Evolutionary conservation across 257 asterid genomes (phyloP).

Genomic region (Jacaranda mimosifolia): DNA sequence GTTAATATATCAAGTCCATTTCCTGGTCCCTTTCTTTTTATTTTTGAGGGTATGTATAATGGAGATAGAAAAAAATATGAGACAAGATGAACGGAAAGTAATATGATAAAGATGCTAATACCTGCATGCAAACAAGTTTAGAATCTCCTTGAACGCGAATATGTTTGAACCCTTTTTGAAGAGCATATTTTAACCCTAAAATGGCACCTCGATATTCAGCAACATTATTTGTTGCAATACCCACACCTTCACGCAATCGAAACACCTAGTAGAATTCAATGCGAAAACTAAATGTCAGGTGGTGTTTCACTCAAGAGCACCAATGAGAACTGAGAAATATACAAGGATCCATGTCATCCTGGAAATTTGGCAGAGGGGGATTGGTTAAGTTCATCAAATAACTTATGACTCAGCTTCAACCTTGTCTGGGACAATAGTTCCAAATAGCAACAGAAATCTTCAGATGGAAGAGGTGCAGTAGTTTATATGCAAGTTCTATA

Average conservation of each 20-base stretch:
- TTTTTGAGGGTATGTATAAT: not conserved
- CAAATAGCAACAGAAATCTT: not conserved
- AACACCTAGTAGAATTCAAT: constrained; percentile 57
- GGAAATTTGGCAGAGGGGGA: not conserved
- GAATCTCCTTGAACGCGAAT: constrained; percentile 94
- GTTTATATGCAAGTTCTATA: not conserved
- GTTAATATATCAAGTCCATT: not conserved
- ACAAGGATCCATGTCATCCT: constrained; percentile 19
- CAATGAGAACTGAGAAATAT: constrained; percentile 18
- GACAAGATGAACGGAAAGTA: constrained; percentile 19
- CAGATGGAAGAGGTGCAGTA: not conserved
- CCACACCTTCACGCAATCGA: constrained; percentile 94
- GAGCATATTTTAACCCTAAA: constrained; percentile 90
- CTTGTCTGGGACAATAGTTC: not conserved
- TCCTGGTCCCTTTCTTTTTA: not conserved
- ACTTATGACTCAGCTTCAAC: constrained; percentile 11
- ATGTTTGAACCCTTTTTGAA: constrained; percentile 84
- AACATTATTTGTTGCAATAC: constrained; percentile 92
- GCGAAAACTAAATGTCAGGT: constrained; percentile 21
- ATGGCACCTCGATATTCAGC: constrained; percentile 92
- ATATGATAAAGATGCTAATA: constrained; percentile 28
- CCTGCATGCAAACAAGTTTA: constrained; percentile 99
- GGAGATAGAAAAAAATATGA: constrained; percentile 7
- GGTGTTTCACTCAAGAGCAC: constrained; percentile 9
- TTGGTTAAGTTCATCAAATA: not conserved